Conservation (phyloP, 495 filamentous ascomycete genomes). For the Monascus purpureus region DNA sequence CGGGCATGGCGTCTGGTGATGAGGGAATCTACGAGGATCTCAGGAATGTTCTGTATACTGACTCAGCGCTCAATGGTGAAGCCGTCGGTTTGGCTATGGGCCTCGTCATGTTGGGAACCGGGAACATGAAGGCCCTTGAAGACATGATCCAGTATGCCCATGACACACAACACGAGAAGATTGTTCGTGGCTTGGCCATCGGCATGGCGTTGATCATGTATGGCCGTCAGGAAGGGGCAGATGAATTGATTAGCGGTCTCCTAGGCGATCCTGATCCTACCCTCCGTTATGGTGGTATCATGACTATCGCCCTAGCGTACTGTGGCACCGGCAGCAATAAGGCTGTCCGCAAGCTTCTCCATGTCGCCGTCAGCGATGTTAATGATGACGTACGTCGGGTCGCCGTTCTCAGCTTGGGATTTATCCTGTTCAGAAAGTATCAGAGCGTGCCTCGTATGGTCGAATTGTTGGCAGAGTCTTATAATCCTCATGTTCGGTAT, state of each 20-base stretch:
- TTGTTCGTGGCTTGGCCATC: conserved; percentile 83
- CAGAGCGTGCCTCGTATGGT: conserved; percentile 97
- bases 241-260: conserved; percentile 85
- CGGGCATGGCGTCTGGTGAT: conserved; percentile 91
- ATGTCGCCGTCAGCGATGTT: conserved; percentile 95
- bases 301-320: conserved; percentile 96
- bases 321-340: conserved; percentile 97
- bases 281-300: conserved; percentile 92
- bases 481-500: conserved; percentile 97
- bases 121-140: conserved; percentile 76
- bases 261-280: conserved; percentile 89
- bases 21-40: conserved; percentile 86
- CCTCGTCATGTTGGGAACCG: conserved; percentile 92
- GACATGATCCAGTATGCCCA: conserved; percentile 97
- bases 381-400: conserved; percentile 94
- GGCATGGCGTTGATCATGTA: conserved; percentile 99
- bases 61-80: conserved; percentile 93
- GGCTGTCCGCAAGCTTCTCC: conserved; percentile 91
- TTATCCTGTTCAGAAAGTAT: conserved; percentile 97
- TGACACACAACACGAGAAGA: conserved; percentile 98
- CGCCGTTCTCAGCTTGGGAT: conserved; percentile 96
- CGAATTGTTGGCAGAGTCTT: conserved; percentile 93
- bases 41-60: conserved; percentile 70
- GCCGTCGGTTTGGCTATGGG: conserved; percentile 93
- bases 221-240: conserved; percentile 83